Evolutionary conservation across 2,329 filamentous ascomycete species (phyloP), one percentile per base, ranked within the genome.

Genomic region (Exserohilum turcica): DNA sequence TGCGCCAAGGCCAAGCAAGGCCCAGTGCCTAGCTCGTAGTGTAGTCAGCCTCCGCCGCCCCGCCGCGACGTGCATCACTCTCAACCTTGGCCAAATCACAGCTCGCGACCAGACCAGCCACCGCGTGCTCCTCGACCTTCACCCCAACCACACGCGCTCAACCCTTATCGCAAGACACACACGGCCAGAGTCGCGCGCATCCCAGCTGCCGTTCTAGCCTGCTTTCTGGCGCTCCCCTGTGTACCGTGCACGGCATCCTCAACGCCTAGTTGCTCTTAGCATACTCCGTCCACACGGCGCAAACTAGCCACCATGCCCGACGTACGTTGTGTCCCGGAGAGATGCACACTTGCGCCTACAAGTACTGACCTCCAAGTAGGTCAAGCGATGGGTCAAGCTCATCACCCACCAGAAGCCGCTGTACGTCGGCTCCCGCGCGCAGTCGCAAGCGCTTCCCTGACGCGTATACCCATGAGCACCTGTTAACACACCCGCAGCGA

Each of bases 351-450:
- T 3, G 18, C 18, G 38, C 12, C 33, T 19, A 8, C 15, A 43
- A 32, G 53, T 47, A 51, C 59, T 68, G 52, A 68, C 16, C 9
- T 10, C 9, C 13, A 10, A n/a, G 29, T 49, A 90, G 86, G 78
- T 88, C 69, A 89, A 97, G 84, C 86, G 94, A 71, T 90, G 86
- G 72, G 83, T 99, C 77, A 95, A 93, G 84, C 86, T 99, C 79
- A 84, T 97, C 65, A 97, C 94, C 45, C 88, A 94, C 80, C 93
- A 97, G 77, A 84, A 87, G 73, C 84, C 92, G 77, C 90, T 92
- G 91, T 95, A 85, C 78, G 88, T 84, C 40, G 54, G 28, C 21
- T 24, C 48, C 7, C 21, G 27, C 52, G 57, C 63, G 56, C 58
- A 52, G 38, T 58, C 43, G 54, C 60, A 57, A 50, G 46, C 57